These are phyloP conservation scores for Mortierella sp. DNA, from an alignment of 371 early-diverging fungal genomes.

Conservation along the genomic window DNA sequence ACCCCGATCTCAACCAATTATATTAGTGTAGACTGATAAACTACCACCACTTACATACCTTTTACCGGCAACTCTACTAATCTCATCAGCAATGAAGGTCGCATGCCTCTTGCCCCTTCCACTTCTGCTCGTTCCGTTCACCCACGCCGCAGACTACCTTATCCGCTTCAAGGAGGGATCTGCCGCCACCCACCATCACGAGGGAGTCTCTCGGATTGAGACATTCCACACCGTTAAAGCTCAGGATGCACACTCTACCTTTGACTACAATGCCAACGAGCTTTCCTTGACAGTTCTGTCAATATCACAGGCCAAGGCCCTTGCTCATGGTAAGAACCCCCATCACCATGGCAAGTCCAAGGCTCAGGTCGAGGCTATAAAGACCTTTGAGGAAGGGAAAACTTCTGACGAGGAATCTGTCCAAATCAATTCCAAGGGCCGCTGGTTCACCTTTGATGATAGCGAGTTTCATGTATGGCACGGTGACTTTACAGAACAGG, in stretches of 20 bases:
- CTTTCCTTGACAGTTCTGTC: slow-evolving; percentile 46
- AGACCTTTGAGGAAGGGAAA: slow-evolving; percentile 2
- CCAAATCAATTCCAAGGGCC: slow-evolving; percentile 48
- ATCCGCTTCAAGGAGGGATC: slow-evolving; percentile 46
- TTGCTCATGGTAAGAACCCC: slow-evolving; percentile 7
- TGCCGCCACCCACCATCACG: not conserved
- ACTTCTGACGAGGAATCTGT: not conserved
- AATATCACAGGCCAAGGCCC: slow-evolving; percentile 24
- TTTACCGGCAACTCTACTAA: not conserved
- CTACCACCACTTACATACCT: not conserved
- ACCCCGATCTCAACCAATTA: not conserved
- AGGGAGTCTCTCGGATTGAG: slow-evolving; percentile 35
- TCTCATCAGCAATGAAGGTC: slow-evolving; percentile 37
- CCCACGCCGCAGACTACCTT: slow-evolving; percentile 49
- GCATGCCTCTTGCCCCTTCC: slow-evolving; percentile 37
- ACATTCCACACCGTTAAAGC: not conserved
- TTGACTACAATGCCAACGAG: slow-evolving; percentile 43
- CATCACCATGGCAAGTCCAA: slow-evolving; percentile 40
- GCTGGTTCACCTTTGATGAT: slow-evolving; percentile 54
- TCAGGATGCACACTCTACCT: slow-evolving; percentile 18
- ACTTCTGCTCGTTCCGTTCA: slow-evolving; percentile 38
- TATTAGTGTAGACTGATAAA: not conserved
- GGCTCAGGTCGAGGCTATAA: slow-evolving; percentile 26
- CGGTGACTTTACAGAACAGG: slow-evolving; percentile 47
- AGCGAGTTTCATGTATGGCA: slow-evolving; percentile 52